Evolutionary conservation across 1,284 basidiomycete species (phyloP).

Genomic region (Ceraceosorus guamensis): DNA sequence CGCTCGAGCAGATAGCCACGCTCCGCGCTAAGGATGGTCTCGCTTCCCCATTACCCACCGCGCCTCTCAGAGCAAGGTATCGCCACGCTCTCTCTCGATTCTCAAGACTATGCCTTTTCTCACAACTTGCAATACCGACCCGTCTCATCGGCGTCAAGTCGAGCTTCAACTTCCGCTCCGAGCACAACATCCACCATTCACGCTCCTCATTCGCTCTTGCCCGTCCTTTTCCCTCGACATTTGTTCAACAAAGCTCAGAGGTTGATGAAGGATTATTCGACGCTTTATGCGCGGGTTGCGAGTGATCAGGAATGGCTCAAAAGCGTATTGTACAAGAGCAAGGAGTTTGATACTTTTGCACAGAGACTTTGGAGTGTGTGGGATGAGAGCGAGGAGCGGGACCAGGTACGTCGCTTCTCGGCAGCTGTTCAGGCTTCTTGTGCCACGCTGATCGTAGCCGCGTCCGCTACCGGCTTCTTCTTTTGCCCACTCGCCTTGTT

Average conservation of each 20-base stretch:
- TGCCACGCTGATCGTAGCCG: too few relatives aligned
- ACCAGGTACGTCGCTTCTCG: too few relatives aligned
- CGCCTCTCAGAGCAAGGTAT: too few relatives aligned
- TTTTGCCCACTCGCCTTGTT: too few relatives aligned
- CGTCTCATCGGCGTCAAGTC: background rate
- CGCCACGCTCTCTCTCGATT: background rate
- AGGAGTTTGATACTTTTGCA: background rate
- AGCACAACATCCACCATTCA: background rate
- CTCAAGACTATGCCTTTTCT: slow-evolving; percentile 4
- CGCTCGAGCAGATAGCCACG: too few relatives aligned
- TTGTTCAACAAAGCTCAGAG: background rate
- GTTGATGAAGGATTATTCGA: slow-evolving; percentile 1
- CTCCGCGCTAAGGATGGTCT: too few relatives aligned
- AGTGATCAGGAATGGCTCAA: slow-evolving; percentile 2
- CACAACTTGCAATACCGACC: slow-evolving; percentile 3
- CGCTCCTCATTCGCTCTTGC: slow-evolving; percentile 3
- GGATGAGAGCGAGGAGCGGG: slow-evolving; percentile 1
- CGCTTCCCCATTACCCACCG: too few relatives aligned
- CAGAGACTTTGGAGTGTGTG: slow-evolving; percentile 4
- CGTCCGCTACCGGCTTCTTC: too few relatives aligned
- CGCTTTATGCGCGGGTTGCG: slow-evolving; percentile 2
- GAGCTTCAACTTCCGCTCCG: background rate
- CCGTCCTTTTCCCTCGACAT: background rate
- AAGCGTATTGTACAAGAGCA: background rate
- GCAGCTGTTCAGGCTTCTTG: too few relatives aligned